A percentile compares a stretch with the other conserved stretches of the same genome.
phyloP scores from a whole-genome alignment of 768 basidiomycete genomes.

The Phanerodontia chrysosporium region DNA sequence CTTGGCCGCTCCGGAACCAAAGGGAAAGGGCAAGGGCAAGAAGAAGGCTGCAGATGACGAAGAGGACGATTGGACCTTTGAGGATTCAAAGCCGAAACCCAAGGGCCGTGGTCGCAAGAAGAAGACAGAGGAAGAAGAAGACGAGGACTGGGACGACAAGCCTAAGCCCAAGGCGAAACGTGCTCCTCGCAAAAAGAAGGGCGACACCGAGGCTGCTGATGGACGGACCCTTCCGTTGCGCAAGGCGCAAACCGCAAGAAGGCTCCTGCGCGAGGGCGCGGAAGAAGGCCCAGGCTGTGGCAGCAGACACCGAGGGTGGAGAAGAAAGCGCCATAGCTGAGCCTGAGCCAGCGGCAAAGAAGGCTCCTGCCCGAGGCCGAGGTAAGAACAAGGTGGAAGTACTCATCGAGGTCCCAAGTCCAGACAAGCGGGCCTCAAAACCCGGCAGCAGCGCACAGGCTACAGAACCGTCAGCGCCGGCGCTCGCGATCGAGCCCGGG shows the following conservation, averaged over 20 bases:
- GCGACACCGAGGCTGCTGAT: background rate
- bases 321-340: constrained; percentile 16
- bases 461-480: background rate
- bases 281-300: too few species aligned
- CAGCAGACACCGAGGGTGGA: constrained; percentile 19
- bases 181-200: background rate
- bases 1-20: background rate
- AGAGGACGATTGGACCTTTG: background rate
- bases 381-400: constrained; percentile 11
- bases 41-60: constrained; percentile 6
- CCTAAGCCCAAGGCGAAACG: constrained; percentile 15
- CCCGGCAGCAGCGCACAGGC: background rate
- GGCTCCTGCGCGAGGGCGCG: too few species aligned
- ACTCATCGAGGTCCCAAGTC: constrained; percentile 1
- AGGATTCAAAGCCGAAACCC: constrained; percentile 11
- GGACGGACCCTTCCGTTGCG: too few species aligned
- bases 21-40: background rate
- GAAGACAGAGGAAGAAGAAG: constrained; percentile 15
- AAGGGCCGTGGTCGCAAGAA: constrained; percentile 6
- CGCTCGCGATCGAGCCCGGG: background rate
- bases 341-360: constrained; percentile 18
- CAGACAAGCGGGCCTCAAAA: background rate
- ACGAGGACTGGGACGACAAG: constrained; percentile 14
- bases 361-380: constrained; percentile 8
- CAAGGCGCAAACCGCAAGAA: too few species aligned